Evolutionary conservation across 495 filamentous ascomycete genomes (phyloP), one percentile per base, ranked within the genome.

Genomic region (Annulohypoxylon maeteangense): DNA sequence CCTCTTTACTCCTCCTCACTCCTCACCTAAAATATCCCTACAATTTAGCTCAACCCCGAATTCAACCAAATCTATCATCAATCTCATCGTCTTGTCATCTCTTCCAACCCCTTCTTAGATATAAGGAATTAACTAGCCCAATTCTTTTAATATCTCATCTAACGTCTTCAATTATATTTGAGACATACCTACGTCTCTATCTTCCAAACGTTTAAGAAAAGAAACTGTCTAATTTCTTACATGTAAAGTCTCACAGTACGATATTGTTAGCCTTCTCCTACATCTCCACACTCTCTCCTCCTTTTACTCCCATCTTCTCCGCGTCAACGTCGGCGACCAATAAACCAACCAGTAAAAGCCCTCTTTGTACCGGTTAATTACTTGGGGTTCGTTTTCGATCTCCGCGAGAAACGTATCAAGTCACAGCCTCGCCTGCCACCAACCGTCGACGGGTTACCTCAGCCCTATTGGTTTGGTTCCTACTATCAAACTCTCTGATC

Each of bases 21-120:
- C 70, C 65, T 61, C 70, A 68, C 56, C 56, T 69, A 44, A 53
- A 61, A 51, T 66, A 51, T 64, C 51, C 31, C 40, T 50, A 66
- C 62, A 73, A 73, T 65, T 72, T 55, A 42, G 48, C 59, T 53
- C 36, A 45, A 72, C 71, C 71, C 71, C 71, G 71, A 74, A 72
- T 72, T 68, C 62, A 27, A 18, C 40, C 40, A 44, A 44, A 51
- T 36, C 61, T 44, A 70, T 68, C 67, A 25, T 61, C 64, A 38
- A 71, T 67, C 48, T 47, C 62, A 62, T 74, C 44, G 36, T 38
- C 60, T 47, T 59, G 59, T 74, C 44, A 29, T 38, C 60, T 36
- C 50, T 23, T 63, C 62, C 48, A 42, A 27, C 42, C 54, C 23
- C 29, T 51, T 31, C 45, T n/a, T 7, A 53, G 18, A 2, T 68